Percentiles rank a stretch among this genome's conserved stretches.
Conservation (phyloP, 2,329 filamentous ascomycete genomes). For the Xylaria sp. region DNA sequence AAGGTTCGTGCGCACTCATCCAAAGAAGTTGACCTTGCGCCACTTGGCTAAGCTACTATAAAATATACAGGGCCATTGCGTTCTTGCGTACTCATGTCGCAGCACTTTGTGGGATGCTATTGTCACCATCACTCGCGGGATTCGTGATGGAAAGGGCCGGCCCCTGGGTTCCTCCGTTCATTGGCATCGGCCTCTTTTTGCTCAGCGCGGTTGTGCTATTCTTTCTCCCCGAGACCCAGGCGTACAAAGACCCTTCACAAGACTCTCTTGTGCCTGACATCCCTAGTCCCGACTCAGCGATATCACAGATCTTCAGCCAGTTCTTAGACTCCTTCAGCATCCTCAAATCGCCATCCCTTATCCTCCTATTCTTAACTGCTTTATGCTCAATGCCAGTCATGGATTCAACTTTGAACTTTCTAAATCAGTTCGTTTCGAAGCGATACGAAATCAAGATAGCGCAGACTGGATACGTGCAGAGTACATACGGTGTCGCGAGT, state of each 20-base stretch:
- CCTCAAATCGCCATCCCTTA: slow-evolving; percentile 42
- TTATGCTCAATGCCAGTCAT: slow-evolving; percentile 38
- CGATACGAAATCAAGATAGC: slow-evolving; percentile 46
- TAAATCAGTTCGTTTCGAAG: slow-evolving; percentile 50
- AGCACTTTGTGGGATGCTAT: slow-evolving; percentile 57
- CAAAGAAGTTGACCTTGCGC: not conserved
- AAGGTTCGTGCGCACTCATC: slow-evolving; percentile 23
- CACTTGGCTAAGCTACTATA: slow-evolving; percentile 8
- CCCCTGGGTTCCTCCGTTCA: slow-evolving; percentile 44
- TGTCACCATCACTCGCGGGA: slow-evolving; percentile 45
- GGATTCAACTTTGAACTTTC: slow-evolving; percentile 40
- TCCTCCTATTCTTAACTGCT: slow-evolving; percentile 41
- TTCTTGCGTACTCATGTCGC: slow-evolving; percentile 64
- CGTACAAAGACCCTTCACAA: not conserved
- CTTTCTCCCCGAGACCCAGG: slow-evolving; percentile 47
- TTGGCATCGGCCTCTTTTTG: slow-evolving; percentile 36
- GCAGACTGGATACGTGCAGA: slow-evolving; percentile 49
- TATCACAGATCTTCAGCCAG: slow-evolving; percentile 28
- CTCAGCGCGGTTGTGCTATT: slow-evolving; percentile 38
- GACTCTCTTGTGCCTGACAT: slow-evolving; percentile 11
- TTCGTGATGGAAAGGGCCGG: slow-evolving; percentile 46
- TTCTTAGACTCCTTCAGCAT: slow-evolving; percentile 46
- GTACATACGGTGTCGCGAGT: slow-evolving; percentile 45
- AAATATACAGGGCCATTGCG: slow-evolving; percentile 48
- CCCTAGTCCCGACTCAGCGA: slow-evolving; percentile 24